These are phyloP conservation scores for Phytopythium aichiense DNA, from an alignment of 352 stramenopile genomes.

Conservation along the genomic window DNA sequence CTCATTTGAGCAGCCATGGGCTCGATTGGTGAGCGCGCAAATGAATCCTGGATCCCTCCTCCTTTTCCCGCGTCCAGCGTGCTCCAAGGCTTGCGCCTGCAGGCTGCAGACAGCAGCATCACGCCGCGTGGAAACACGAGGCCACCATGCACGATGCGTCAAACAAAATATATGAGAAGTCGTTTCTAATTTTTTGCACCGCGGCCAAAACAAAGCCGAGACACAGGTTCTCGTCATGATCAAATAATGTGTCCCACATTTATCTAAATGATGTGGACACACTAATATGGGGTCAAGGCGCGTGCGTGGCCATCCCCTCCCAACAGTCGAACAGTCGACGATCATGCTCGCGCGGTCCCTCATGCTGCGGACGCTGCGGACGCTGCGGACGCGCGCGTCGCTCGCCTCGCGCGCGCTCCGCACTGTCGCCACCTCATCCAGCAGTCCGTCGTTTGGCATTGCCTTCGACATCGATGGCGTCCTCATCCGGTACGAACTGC, in stretches of 20 bases:
- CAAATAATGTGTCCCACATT: no score
- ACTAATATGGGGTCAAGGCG: no score
- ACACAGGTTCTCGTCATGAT: no score
- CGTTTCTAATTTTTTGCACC: not conserved
- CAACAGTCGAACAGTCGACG: not conserved
- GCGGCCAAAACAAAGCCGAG: not conserved
- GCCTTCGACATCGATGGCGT: slow-evolving; percentile 92
- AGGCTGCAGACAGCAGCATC: not conserved
- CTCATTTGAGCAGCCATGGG: no score
- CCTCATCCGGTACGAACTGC: slow-evolving; percentile 60
- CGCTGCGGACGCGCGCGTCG: slow-evolving; percentile 4
- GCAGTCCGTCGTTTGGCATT: slow-evolving; percentile 58
- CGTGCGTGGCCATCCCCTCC: not conserved
- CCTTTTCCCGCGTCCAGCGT: no score
- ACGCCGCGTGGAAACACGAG: not conserved
- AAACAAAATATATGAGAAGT: not conserved
- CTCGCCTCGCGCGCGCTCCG: slow-evolving; percentile 9
- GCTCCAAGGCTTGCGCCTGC: no score
- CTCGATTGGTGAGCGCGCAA: no score
- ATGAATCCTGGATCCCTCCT: no score
- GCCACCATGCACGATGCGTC: no score
- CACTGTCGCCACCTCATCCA: not conserved
- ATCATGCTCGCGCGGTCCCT: not conserved
- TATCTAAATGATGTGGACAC: no score
- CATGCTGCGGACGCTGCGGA: not conserved